Percentiles rank a stretch among this genome's conserved stretches.
Conservation (phyloP, 176 grass and related monocot species). For the Puya raimondii region DNA sequence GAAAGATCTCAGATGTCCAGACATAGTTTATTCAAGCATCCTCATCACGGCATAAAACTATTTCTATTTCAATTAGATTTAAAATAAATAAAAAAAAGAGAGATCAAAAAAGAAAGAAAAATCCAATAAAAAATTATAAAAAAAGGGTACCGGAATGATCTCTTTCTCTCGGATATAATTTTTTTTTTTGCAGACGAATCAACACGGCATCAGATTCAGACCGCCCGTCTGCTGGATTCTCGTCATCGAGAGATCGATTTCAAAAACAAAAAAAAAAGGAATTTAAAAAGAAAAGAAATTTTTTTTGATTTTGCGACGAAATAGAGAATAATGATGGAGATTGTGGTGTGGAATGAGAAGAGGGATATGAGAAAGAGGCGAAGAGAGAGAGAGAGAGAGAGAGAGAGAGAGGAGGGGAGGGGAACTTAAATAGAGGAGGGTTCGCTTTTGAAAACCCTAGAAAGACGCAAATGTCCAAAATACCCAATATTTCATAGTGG, state of each 20-base stretch:
- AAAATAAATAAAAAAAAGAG: background rate
- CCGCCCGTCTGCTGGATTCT: slow-evolving; percentile 93
- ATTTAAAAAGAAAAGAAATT: background rate
- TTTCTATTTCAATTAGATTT: background rate
- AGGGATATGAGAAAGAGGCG: too few species aligned
- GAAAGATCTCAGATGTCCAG: background rate
- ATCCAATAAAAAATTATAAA: background rate
- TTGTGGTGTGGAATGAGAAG: too few species aligned
- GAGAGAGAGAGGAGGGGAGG: too few species aligned
- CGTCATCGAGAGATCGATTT: slow-evolving; percentile 45
- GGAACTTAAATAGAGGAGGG: too few species aligned
- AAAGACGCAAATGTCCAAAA: too few species aligned
- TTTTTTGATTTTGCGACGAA: background rate
- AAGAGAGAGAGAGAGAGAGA: too few species aligned
- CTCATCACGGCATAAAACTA: background rate
- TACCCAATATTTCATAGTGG: too few species aligned
- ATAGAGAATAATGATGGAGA: too few species aligned
- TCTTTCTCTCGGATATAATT: slow-evolving; percentile 40
- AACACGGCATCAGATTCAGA: slow-evolving; percentile 99
- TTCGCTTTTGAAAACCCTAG: too few species aligned
- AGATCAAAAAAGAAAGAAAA: background rate
- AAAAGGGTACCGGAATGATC: background rate
- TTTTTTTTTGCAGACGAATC: slow-evolving; percentile 67
- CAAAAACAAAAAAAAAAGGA: background rate
- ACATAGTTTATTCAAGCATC: background rate